phyloP scores from a whole-genome alignment of 176 grass and related monocot species.

The Rhynchospora tenuis region DNA sequence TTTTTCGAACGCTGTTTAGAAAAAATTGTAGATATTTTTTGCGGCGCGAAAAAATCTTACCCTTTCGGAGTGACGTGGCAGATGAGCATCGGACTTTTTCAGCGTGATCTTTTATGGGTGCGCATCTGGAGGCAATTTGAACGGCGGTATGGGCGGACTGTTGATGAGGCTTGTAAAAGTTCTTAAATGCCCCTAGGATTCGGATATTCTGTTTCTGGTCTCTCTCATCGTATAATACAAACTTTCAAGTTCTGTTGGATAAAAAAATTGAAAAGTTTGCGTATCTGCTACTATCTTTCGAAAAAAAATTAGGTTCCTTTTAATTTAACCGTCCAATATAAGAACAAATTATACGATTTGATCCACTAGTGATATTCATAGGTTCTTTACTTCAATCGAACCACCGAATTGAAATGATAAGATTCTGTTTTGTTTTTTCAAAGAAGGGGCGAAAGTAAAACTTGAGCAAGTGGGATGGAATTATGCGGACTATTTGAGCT shows the following conservation, averaged over 20 bases:
- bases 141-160: background rate
- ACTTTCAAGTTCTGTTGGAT: background rate
- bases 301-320: too few species aligned
- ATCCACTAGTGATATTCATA: too few species aligned
- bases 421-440: too few species aligned
- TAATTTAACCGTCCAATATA: too few species aligned
- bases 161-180: background rate
- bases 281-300: too few species aligned
- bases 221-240: background rate
- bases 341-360: too few species aligned
- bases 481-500: too few species aligned
- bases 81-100: background rate
- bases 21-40: conserved; percentile 15
- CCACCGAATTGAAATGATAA: too few species aligned
- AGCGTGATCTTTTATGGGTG: background rate
- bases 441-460: too few species aligned
- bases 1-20: background rate
- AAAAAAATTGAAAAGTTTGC: background rate
- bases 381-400: too few species aligned
- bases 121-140: background rate
- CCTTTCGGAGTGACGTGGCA: background rate
- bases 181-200: background rate
- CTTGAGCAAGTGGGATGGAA: too few species aligned
- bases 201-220: background rate
- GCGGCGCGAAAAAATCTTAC: conserved; percentile 13